Evolutionary conservation across 345 rosid species (phyloP), one percentile per base, ranked within the genome.

Genomic region (Cochlearia excelsa): DNA sequence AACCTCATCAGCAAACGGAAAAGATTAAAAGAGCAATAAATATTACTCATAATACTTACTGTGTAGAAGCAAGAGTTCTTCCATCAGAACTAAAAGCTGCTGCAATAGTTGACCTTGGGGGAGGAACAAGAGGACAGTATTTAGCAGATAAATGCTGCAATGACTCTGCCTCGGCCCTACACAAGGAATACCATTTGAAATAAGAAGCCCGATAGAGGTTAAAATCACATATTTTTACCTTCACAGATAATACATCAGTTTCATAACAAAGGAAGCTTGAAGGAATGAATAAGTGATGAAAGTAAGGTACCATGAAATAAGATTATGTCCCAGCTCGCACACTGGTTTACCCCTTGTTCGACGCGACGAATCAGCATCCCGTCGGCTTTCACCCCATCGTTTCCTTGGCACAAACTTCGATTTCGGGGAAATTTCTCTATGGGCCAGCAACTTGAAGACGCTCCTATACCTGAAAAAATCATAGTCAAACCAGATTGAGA

Each of bases 61-160:
- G 98, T 6, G 96, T 91, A 50, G 95, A 91, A 54, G 98, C 98
- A 64, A 91, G 85, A 9, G 77, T 80, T 77, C 74, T 82, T 70
- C 96, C 96, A 76, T 92, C 88, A 55, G 93, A 79, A 67, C 98
- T 92, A 75, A 92, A 92, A 42, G 98, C 95, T 55, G 96, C 98
- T 29, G 98, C 98, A 67, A 92, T 92, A 33, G 98, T 92, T 16
- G 98, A 92, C 78, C 98, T 81, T 40, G 96, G 98, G 77, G 98
- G 88, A 70, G 98, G 98, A 46, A 86, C 66, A 54, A 88, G 67
- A 30, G 93, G 87, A 57, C 96, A 92, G 69, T 92, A 92, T 56
- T 77, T 82, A 16, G 93, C 96, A 33, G 96, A 83, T 70, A 92
- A 77, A 77, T 88, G 82, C 54, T 69, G 77, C 72, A 88, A 63